These are phyloP conservation scores for Zizania palustris DNA, from an alignment of 202 grass and related monocot species.

Conservation along the genomic window DNA sequence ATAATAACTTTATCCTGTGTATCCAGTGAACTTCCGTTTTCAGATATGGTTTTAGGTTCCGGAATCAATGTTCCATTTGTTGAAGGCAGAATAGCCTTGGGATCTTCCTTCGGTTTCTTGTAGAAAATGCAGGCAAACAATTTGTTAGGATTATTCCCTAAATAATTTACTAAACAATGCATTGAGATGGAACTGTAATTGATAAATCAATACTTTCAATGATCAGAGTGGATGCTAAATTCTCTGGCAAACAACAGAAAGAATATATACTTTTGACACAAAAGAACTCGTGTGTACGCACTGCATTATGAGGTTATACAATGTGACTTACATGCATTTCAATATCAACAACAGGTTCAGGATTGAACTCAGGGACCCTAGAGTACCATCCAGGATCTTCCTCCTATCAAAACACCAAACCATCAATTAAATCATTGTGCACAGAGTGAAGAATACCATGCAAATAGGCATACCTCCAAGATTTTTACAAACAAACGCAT, in stretches of 20 bases:
- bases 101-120: constrained; percentile 74
- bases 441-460: constrained; percentile 32
- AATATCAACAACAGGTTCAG: constrained; percentile 78
- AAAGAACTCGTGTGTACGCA: not conserved
- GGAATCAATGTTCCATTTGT: constrained; percentile 67
- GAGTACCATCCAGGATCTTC: constrained; percentile 99
- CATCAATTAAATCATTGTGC: constrained; percentile 29
- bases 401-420: constrained; percentile 59
- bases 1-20: constrained; percentile 94
- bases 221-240: constrained; percentile 14
- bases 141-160: constrained; percentile 1
- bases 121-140: constrained; percentile 39
- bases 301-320: not conserved
- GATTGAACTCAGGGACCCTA: constrained; percentile 66
- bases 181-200: constrained; percentile 14
- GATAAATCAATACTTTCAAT: constrained; percentile 19
- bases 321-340: constrained; percentile 78
- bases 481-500: constrained; percentile 99
- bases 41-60: constrained; percentile 91
- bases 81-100: constrained; percentile 47
- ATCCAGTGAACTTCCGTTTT: constrained; percentile 67
- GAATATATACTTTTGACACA: constrained; percentile 14
- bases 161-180: constrained; percentile 8
- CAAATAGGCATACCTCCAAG: constrained; percentile 69
- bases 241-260: not conserved